phyloP scores from a whole-genome alignment of 139 green algal genomes.

The Diplosphaera chodatii region DNA sequence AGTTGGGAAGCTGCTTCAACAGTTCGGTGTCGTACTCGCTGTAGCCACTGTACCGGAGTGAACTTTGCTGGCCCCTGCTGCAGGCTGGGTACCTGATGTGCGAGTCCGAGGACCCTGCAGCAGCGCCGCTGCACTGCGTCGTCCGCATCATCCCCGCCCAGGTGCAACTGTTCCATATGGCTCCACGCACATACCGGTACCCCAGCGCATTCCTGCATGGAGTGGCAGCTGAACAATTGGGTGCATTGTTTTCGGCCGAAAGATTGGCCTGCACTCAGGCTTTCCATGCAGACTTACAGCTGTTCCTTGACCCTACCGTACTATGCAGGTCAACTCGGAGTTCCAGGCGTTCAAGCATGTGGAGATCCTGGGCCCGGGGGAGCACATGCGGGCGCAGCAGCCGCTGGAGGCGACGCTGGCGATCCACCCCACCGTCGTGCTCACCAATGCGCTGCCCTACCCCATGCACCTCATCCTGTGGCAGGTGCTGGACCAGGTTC shows the following conservation, averaged over 20 bases:
- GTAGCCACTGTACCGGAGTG: too few relatives aligned
- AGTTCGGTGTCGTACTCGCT: too few relatives aligned
- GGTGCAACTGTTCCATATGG: slow-evolving; percentile 2
- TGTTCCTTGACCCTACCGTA: too few relatives aligned
- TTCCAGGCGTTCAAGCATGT: slow-evolving; percentile 63
- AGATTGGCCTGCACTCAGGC: too few relatives aligned
- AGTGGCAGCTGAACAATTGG: too few relatives aligned
- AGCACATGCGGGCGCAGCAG: slow-evolving; percentile 39
- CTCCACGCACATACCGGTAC: too few relatives aligned
- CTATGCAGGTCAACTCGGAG: slow-evolving; percentile 39
- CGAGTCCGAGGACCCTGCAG: slow-evolving; percentile 16
- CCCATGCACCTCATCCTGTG: slow-evolving; percentile 48
- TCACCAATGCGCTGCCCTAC: slow-evolving; percentile 74
- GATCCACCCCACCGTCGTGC: slow-evolving; percentile 56
- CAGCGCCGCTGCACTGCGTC: slow-evolving; percentile 33
- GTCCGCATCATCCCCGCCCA: slow-evolving; percentile 34
- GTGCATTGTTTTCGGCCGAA: too few relatives aligned
- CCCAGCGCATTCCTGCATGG: too few relatives aligned
- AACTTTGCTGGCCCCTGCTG: neutral
- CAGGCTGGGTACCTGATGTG: slow-evolving; percentile 54
- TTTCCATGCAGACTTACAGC: too few relatives aligned
- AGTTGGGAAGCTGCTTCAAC: too few relatives aligned
- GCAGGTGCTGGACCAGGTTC: too few relatives aligned
- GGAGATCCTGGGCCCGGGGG: slow-evolving; percentile 37
- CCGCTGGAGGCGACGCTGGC: slow-evolving; percentile 64